These are phyloP conservation scores for Barbarea vulgaris DNA, from an alignment of 345 rosid species.

Conservation along the genomic window DNA sequence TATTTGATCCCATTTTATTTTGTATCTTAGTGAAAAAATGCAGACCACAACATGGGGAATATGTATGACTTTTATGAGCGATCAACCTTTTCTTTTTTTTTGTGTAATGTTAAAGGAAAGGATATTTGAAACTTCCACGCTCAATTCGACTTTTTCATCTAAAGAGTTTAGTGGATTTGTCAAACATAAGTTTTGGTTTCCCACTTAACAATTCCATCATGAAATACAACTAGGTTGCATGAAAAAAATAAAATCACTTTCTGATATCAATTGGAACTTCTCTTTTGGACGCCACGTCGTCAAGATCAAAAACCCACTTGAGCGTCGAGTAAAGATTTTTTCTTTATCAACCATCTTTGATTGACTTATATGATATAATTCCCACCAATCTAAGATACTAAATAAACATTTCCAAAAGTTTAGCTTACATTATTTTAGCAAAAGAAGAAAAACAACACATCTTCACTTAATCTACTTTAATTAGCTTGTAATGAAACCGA, in stretches of 20 bases:
- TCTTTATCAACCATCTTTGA: slow-evolving; percentile 5
- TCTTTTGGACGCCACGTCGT: slow-evolving; percentile 24
- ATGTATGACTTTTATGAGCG: neutral
- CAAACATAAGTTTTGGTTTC: slow-evolving; percentile 29
- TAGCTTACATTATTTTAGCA: neutral
- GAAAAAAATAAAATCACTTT: slow-evolving; percentile 19
- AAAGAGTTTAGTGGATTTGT: slow-evolving; percentile 20
- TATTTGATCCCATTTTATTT: neutral
- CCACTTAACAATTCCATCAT: slow-evolving; percentile 27
- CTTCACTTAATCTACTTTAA: neutral
- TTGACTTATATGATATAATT: neutral
- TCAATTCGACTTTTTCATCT: neutral
- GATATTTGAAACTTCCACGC: slow-evolving; percentile 2
- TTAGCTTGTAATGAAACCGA: neutral
- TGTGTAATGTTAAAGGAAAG: neutral
- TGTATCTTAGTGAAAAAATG: neutral
- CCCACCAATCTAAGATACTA: neutral
- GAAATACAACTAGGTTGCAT: slow-evolving; percentile 35
- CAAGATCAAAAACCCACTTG: slow-evolving; percentile 37
- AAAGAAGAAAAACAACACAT: neutral
- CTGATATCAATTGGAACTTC: slow-evolving; percentile 28
- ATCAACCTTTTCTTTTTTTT: neutral
- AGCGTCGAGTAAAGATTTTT: neutral
- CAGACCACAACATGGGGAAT: neutral
- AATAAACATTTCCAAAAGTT: neutral